A percentile compares a stretch with the other conserved stretches of the same genome.
Evolutionary conservation across 345 rosid genomes (phyloP).

Genomic region (Citropsis articulata): DNA sequence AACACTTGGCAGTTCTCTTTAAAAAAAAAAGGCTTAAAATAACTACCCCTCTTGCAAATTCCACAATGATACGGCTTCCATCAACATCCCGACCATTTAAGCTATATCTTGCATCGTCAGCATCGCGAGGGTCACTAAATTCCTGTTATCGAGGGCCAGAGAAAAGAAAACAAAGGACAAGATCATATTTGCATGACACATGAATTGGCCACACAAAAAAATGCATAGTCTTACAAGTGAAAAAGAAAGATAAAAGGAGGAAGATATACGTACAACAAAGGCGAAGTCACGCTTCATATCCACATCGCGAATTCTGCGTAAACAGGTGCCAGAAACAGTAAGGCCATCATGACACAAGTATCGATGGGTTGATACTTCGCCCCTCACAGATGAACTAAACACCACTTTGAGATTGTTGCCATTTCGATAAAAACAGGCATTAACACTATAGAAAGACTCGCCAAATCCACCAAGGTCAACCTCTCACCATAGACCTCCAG

Average conservation of each 20-base stretch:
- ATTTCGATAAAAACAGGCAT: slow-evolving; percentile 75
- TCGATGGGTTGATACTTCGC: slow-evolving; percentile 77
- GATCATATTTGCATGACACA: slow-evolving; percentile 29
- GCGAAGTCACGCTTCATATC: slow-evolving; percentile 99
- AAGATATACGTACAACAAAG: slow-evolving; percentile 76
- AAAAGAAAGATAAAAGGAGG: background rate
- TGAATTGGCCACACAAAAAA: background rate
- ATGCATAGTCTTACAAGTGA: background rate
- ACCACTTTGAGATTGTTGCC: slow-evolving; percentile 89
- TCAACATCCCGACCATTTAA: slow-evolving; percentile 78
- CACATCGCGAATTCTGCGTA: slow-evolving; percentile 98
- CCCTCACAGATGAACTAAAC: slow-evolving; percentile 82
- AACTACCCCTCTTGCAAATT: slow-evolving; percentile 83
- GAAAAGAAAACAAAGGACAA: slow-evolving; percentile 10
- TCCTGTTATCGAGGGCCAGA: slow-evolving; percentile 52
- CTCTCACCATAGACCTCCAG: slow-evolving; percentile 95
- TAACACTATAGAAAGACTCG: slow-evolving; percentile 70
- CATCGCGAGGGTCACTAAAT: slow-evolving; percentile 92
- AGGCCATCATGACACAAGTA: slow-evolving; percentile 98
- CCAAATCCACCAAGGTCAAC: slow-evolving; percentile 93
- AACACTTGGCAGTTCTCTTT: background rate
- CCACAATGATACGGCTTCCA: slow-evolving; percentile 91
- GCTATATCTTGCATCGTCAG: slow-evolving; percentile 85
- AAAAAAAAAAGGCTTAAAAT: background rate
- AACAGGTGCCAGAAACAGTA: slow-evolving; percentile 95